Conservation (phyloP, 768 basidiomycete genomes). For the Suillus plorans region DNA sequence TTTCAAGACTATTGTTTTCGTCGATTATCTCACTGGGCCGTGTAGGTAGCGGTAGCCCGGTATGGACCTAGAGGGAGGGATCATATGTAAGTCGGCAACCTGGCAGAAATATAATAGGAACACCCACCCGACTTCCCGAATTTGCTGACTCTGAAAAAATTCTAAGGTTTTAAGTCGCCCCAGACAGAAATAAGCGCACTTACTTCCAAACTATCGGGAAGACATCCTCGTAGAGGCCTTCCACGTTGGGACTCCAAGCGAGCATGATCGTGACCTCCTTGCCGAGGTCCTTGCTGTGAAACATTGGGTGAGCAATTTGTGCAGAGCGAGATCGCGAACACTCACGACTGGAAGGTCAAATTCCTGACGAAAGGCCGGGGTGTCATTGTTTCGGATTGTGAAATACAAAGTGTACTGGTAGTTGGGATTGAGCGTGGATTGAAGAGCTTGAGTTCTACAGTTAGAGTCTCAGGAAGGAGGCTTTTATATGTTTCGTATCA, state of each 20-base stretch:
- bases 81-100: not conserved
- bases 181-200: not conserved
- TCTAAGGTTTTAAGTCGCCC: not conserved
- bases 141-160: not conserved
- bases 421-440: not conserved
- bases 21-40: not conserved
- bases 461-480: not conserved
- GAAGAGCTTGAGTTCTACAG: not conserved
- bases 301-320: not conserved
- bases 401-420: not conserved
- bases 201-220: not conserved
- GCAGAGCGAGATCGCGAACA: not conserved
- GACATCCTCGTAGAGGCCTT: not conserved
- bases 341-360: not conserved
- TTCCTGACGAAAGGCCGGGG: not conserved
- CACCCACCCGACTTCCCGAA: not conserved
- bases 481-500: not conserved
- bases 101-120: not conserved
- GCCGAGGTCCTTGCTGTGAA: not conserved
- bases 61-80: not conserved
- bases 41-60: not conserved
- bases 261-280: not conserved
- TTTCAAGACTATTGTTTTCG: not conserved
- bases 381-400: not conserved
- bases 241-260: not conserved